These are phyloP conservation scores for Epichloe festucae DNA, from an alignment of 2,329 filamentous ascomycete species.

Conservation along the genomic window DNA sequence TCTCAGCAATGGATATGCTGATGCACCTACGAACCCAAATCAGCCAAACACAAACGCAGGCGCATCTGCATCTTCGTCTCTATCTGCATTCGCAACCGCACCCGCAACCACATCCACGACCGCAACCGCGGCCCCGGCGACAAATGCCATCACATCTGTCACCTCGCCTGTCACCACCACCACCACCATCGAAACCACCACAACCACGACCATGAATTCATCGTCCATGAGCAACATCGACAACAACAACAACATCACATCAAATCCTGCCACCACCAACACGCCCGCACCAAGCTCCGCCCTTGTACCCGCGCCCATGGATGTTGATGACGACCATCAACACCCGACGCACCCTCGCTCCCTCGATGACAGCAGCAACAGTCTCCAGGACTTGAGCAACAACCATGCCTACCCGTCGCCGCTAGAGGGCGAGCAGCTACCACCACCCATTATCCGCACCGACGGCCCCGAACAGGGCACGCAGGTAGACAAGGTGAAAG, in stretches of 20 bases:
- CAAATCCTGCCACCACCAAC: neutral
- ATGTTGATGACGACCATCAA: conserved; percentile 32
- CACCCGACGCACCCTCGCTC: conserved; percentile 16
- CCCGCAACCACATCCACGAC: conserved; percentile 22
- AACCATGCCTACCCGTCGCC: conserved; percentile 55
- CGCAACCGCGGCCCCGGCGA: conserved; percentile 19
- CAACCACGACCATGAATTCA: neutral
- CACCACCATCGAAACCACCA: neutral
- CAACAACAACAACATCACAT: conserved; percentile 20
- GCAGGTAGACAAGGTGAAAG: conserved; percentile 50
- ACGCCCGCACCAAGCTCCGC: conserved; percentile 27
- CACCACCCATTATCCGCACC: conserved; percentile 40
- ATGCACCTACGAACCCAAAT: conserved; percentile 25
- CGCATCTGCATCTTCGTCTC: conserved; percentile 16
- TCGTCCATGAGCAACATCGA: neutral
- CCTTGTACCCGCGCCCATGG: conserved; percentile 38
- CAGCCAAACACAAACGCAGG: conserved; percentile 8
- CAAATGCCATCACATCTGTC: conserved; percentile 7
- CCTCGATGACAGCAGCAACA: conserved; percentile 4
- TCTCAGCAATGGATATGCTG: conserved; percentile 50
- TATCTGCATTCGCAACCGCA: conserved; percentile 8
- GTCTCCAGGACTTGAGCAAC: conserved; percentile 20
- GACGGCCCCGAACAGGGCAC: conserved; percentile 52
- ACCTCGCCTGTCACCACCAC: neutral
- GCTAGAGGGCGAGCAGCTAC: conserved; percentile 42